Percentiles rank a stretch among this genome's conserved stretches.
phyloP scores from a whole-genome alignment of 73 alveolate genomes.

The Uronychia binucleata region DNA sequence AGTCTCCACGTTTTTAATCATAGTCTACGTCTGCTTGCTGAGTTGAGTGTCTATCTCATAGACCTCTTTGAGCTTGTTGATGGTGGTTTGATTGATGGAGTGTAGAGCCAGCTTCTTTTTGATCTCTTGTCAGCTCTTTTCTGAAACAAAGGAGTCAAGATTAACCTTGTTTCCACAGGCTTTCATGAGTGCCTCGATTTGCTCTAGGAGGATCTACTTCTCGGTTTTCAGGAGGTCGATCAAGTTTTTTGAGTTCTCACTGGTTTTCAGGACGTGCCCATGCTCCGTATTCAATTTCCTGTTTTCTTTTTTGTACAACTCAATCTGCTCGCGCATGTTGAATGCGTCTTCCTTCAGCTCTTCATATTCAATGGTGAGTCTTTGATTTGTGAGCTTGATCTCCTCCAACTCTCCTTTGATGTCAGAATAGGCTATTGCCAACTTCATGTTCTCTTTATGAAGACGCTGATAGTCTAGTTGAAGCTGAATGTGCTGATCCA shows the following conservation, averaged over 20 bases:
- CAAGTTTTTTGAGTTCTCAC: neutral
- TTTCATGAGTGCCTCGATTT: neutral
- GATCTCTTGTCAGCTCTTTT: neutral
- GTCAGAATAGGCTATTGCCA: neutral
- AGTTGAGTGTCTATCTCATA: neutral
- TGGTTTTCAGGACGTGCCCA: neutral
- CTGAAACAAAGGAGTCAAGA: neutral
- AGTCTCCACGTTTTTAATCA: neutral
- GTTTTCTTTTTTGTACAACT: neutral
- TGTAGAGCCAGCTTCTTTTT: neutral
- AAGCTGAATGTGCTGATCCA: neutral
- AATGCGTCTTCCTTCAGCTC: neutral
- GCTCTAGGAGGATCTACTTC: neutral
- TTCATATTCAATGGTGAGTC: neutral
- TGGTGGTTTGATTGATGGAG: neutral
- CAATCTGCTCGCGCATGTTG: neutral
- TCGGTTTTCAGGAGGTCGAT: neutral
- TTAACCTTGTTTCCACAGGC: neutral
- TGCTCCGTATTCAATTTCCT: neutral
- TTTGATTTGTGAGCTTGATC: neutral
- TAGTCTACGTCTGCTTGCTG: neutral
- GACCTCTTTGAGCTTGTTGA: neutral
- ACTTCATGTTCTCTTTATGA: neutral
- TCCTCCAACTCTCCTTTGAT: neutral
- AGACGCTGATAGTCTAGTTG: neutral